Conservation (phyloP, 345 rosid genomes). For the Salix brachista region DNA sequence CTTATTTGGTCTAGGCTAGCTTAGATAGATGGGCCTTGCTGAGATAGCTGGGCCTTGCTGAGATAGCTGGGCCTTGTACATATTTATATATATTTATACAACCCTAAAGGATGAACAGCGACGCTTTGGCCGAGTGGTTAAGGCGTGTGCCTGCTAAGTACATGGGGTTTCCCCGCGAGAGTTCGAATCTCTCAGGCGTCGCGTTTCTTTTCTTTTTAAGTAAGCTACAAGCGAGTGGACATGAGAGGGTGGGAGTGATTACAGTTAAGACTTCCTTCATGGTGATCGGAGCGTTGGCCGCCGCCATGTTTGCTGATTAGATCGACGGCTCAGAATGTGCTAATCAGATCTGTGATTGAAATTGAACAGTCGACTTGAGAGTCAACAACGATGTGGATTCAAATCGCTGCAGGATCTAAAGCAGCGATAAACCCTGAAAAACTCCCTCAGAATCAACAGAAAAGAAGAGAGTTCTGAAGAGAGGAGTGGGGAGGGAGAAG, state of each 20-base stretch:
- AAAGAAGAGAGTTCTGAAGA: too few relatives aligned
- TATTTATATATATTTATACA: accelerated
- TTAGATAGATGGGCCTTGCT: too few relatives aligned
- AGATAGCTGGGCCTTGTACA: too few relatives aligned
- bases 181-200: slow-evolving; percentile 79
- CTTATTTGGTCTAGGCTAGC: background rate
- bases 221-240: background rate
- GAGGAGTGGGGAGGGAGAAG: background rate
- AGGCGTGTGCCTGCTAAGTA: slow-evolving; percentile 88
- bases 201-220: background rate
- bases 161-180: slow-evolving; percentile 86
- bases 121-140: slow-evolving; percentile 93
- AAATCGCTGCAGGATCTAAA: slow-evolving; percentile 17
- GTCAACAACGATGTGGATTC: background rate
- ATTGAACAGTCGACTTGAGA: slow-evolving; percentile 10
- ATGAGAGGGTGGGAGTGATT: background rate
- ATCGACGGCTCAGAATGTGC: slow-evolving; percentile 30
- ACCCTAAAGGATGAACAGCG: accelerated
- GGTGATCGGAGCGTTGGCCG: slow-evolving; percentile 85
- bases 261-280: slow-evolving; percentile 91
- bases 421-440: slow-evolving; percentile 14
- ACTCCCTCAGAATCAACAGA: background rate
- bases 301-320: slow-evolving; percentile 62
- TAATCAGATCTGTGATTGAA: slow-evolving; percentile 38
- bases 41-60: too few relatives aligned